These are phyloP conservation scores for Ceratobasidium sp. DNA, from an alignment of 1,284 basidiomycete genomes.

Conservation along the genomic window DNA sequence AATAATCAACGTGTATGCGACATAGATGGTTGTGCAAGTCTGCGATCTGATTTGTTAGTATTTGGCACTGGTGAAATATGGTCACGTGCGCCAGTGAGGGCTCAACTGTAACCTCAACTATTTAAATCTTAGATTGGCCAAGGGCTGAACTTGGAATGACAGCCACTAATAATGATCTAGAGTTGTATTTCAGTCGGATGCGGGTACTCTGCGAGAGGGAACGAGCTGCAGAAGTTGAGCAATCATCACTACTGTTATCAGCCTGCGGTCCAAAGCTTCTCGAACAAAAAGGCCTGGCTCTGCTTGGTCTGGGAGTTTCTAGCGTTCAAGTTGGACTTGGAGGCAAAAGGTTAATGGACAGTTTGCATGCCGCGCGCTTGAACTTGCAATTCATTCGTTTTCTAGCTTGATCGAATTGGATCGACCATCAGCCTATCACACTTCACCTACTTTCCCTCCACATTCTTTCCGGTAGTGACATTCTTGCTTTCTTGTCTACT, in stretches of 20 bases:
- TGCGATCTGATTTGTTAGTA: not conserved
- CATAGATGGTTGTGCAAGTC: not conserved
- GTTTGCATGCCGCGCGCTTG: too few species aligned
- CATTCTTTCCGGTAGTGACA: conserved; percentile 78
- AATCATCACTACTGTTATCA: conserved; percentile 81
- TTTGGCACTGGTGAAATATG: not conserved
- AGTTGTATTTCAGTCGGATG: conserved; percentile 21
- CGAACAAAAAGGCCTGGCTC: conserved; percentile 86
- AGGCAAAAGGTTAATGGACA: conserved; percentile 78
- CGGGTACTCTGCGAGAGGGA: conserved; percentile 70
- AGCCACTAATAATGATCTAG: conserved; percentile 2
- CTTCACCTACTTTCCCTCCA: conserved; percentile 76
- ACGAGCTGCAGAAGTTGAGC: conserved; percentile 83
- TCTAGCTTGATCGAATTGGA: conserved; percentile 85
- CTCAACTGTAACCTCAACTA: not conserved
- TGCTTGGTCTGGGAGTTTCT: conserved; percentile 77
- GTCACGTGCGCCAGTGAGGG: not conserved
- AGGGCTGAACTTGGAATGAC: conserved; percentile 6
- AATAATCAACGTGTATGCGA: not conserved
- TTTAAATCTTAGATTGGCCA: not conserved
- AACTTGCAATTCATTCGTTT: not conserved
- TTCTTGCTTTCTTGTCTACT: conserved; percentile 4
- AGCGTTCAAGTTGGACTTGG: conserved; percentile 83
- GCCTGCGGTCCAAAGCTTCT: conserved; percentile 86
- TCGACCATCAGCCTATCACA: conserved; percentile 82